These are phyloP conservation scores for Nitzschia inconspicua DNA, from an alignment of 108 stramenopile species.

Conservation along the genomic window DNA sequence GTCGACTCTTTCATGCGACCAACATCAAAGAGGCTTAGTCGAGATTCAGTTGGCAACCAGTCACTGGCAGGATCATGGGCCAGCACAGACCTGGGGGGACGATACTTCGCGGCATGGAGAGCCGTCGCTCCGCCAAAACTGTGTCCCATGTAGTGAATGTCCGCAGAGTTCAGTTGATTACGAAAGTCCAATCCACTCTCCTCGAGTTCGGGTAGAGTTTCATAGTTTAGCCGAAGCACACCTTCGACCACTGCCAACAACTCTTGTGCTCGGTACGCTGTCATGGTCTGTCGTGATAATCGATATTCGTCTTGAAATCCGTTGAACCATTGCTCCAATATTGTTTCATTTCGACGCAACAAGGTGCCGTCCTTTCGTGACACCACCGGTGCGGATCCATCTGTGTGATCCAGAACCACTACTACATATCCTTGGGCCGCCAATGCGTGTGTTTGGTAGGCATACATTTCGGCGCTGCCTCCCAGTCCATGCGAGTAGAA, in stretches of 20 bases:
- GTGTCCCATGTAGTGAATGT: slow-evolving; percentile 59
- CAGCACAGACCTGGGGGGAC: slow-evolving; percentile 33
- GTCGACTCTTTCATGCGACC: slow-evolving; percentile 9
- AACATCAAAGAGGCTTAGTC: slow-evolving; percentile 25
- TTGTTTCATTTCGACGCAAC: not conserved
- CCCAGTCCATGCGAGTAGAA: slow-evolving; percentile 65
- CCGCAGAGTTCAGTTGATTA: slow-evolving; percentile 25
- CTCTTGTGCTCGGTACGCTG: slow-evolving; percentile 43
- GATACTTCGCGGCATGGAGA: slow-evolving; percentile 35
- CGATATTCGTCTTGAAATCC: slow-evolving; percentile 7
- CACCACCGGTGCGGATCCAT: slow-evolving; percentile 40
- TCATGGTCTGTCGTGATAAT: slow-evolving; percentile 22
- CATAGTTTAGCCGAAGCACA: slow-evolving; percentile 23
- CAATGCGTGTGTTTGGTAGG: slow-evolving; percentile 45
- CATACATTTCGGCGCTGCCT: slow-evolving; percentile 45
- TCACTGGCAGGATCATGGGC: slow-evolving; percentile 62
- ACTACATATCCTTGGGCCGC: slow-evolving; percentile 52
- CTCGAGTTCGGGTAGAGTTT: slow-evolving; percentile 28
- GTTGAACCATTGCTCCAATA: not conserved
- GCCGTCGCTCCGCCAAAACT: slow-evolving; percentile 61
- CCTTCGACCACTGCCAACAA: slow-evolving; percentile 31
- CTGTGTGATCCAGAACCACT: slow-evolving; percentile 44
- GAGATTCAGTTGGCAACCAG: slow-evolving; percentile 52
- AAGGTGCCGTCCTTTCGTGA: slow-evolving; percentile 25
- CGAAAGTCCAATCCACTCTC: slow-evolving; percentile 26